Evolutionary conservation across 768 basidiomycete genomes (phyloP).

Genomic region (Nidularia sp.): DNA sequence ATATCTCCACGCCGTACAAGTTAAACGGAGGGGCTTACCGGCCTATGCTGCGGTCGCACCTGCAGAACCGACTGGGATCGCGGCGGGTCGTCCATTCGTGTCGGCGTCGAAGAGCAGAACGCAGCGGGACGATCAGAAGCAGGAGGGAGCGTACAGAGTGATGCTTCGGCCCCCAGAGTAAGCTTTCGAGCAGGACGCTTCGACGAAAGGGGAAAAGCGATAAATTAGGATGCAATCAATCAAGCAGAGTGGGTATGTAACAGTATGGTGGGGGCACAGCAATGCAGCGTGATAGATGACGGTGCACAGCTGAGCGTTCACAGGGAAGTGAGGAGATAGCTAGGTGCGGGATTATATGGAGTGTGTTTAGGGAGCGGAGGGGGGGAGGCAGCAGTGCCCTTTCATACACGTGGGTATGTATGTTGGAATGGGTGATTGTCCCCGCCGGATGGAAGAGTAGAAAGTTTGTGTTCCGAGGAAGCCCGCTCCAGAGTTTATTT

Average conservation of each 20-base stretch:
- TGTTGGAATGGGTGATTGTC: too few relatives aligned
- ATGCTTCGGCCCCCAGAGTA: too few relatives aligned
- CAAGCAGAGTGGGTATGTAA: background rate
- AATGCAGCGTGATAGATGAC: background rate
- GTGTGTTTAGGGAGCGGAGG: too few relatives aligned
- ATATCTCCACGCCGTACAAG: background rate
- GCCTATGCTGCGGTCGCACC: background rate
- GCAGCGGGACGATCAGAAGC: background rate
- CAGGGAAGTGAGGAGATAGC: too few relatives aligned
- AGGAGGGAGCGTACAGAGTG: background rate
- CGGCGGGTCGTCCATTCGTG: conserved; percentile 4
- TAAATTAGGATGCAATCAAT: background rate
- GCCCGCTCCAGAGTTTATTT: too few relatives aligned
- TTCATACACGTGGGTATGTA: too few relatives aligned
- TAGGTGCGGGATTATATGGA: too few relatives aligned
- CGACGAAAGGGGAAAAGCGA: background rate
- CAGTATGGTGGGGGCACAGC: background rate
- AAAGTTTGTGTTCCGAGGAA: too few relatives aligned
- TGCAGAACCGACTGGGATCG: conserved; percentile 2
- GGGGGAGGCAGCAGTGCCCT: too few relatives aligned
- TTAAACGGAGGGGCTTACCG: background rate
- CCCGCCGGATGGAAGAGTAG: too few relatives aligned
- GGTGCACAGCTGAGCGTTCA: too few relatives aligned
- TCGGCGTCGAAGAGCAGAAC: background rate
- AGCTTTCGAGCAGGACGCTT: background rate